Evolutionary conservation across 176 grass and related monocot genomes (phyloP).

Genomic region (Phoenix roebelenii): DNA sequence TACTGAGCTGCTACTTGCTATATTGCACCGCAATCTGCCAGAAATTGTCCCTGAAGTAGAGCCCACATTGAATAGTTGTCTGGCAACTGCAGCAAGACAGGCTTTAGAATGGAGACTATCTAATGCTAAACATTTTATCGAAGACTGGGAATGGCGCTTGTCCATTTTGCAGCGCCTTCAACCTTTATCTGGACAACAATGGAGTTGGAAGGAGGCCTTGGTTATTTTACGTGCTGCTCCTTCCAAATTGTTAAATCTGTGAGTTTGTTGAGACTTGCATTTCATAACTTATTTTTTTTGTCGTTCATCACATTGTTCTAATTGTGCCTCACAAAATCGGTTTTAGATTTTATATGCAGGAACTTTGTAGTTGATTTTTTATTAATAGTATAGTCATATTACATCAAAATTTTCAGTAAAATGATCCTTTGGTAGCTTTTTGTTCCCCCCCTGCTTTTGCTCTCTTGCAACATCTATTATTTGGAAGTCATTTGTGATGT

Average conservation of each 20-base stretch:
- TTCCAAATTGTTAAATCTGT: constrained; percentile 93
- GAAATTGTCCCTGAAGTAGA: constrained; percentile 39
- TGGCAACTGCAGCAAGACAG: constrained; percentile 46
- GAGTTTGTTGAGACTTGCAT: constrained; percentile 37
- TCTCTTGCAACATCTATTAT: too few species aligned
- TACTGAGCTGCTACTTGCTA: constrained; percentile 58
- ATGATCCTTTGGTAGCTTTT: background rate
- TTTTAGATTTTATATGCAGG: too few species aligned
- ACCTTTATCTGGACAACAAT: constrained; percentile 57
- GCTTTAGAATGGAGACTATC: constrained; percentile 83
- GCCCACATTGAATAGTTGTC: constrained; percentile 29
- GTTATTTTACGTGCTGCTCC: constrained; percentile 83
- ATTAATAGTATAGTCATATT: background rate
- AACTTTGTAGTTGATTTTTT: too few species aligned
- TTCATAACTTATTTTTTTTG: background rate
- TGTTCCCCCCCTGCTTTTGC: too few species aligned
- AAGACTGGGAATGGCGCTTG: constrained; percentile 82
- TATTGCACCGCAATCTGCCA: constrained; percentile 50
- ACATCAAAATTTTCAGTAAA: background rate
- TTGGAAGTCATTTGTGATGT: too few species aligned
- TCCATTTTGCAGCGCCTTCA: constrained; percentile 73
- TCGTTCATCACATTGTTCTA: too few species aligned
- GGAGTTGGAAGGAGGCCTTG: constrained; percentile 96
- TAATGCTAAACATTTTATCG: constrained; percentile 56
- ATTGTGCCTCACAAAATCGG: too few species aligned